Conservation (phyloP, 1,284 basidiomycete species). For the Ustilago trichophora region DNA sequence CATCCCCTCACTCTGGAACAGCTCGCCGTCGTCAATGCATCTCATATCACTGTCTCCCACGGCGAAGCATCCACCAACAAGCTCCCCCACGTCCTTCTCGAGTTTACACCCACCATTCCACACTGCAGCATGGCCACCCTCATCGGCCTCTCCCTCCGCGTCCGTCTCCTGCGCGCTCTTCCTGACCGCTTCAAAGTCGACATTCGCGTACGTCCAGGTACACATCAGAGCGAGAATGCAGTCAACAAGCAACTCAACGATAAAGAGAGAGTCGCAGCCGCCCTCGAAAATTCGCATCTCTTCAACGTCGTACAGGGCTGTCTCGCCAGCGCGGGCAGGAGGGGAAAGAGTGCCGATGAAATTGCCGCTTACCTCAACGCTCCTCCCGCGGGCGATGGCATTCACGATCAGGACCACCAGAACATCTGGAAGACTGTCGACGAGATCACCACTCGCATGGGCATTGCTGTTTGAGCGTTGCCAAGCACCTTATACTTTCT, state of each 20-base stretch:
- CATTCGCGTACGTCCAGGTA: slow-evolving; percentile 89
- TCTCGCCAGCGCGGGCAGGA: slow-evolving; percentile 71
- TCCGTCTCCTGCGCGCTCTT: slow-evolving; percentile 86
- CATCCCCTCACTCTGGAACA: slow-evolving; percentile 93
- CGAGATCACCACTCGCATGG: slow-evolving; percentile 40
- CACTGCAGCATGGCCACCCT: slow-evolving; percentile 98
- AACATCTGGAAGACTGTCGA: slow-evolving; percentile 47
- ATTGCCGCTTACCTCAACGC: slow-evolving; percentile 24
- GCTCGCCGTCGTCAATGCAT: slow-evolving; percentile 89
- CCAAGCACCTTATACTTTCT: too few species aligned
- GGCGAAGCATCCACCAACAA: slow-evolving; percentile 38
- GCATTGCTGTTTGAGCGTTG: slow-evolving; percentile 36
- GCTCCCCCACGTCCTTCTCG: slow-evolving; percentile 71
- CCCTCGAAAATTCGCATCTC: slow-evolving; percentile 88
- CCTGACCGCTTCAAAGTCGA: slow-evolving; percentile 94
- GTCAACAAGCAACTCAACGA: slow-evolving; percentile 99
- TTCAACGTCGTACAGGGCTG: slow-evolving; percentile 89
- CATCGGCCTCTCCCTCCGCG: slow-evolving; percentile 92
- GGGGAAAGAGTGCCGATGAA: slow-evolving; percentile 61
- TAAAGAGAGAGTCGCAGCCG: slow-evolving; percentile 97
- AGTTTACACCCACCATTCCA: slow-evolving; percentile 88
- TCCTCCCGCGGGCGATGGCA: slow-evolving; percentile 13
- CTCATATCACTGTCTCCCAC: slow-evolving; percentile 79
- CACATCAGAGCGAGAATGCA: slow-evolving; percentile 91
- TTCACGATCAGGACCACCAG: slow-evolving; percentile 17